These are phyloP conservation scores for Penicillium coprophilum DNA, from an alignment of 495 filamentous ascomycete genomes.

Conservation along the genomic window DNA sequence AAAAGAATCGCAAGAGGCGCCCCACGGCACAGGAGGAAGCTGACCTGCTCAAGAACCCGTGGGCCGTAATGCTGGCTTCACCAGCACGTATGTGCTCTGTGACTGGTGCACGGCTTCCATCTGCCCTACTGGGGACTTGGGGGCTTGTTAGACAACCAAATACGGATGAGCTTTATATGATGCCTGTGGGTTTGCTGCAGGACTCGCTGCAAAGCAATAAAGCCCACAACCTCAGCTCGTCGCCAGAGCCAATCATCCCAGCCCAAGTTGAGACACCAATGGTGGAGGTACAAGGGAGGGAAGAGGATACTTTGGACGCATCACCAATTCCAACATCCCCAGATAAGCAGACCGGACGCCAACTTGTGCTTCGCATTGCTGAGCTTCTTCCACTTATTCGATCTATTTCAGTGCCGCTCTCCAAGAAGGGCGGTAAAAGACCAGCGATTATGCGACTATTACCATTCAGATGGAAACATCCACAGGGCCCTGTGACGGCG, in stretches of 20 bases:
- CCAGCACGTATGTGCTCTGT: constrained; percentile 60
- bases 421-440: constrained; percentile 14
- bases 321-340: background rate
- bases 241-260: background rate
- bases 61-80: constrained; percentile 60
- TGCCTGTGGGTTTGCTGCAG: constrained; percentile 53
- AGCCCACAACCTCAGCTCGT: background rate
- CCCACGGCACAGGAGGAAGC: constrained; percentile 45
- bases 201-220: constrained; percentile 22
- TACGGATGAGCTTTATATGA: constrained; percentile 54
- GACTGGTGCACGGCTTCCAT: constrained; percentile 58
- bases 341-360: constrained; percentile 10
- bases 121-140: constrained; percentile 63
- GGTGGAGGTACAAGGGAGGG: too few species aligned
- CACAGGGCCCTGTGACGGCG: constrained; percentile 29
- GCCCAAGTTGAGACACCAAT: background rate
- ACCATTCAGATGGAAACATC: constrained; percentile 41
- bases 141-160: constrained; percentile 56
- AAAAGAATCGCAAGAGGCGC: constrained; percentile 27
- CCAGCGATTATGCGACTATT: constrained; percentile 25
- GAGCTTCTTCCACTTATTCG: constrained; percentile 31
- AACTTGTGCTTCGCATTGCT: constrained; percentile 32
- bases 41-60: constrained; percentile 40
- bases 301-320: background rate
- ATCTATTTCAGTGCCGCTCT: constrained; percentile 14